A percentile compares a stretch with the other conserved stretches of the same genome.
Evolutionary conservation across 305 asterid genomes (phyloP).

Genomic region (Solanum aculeatissimum): DNA sequence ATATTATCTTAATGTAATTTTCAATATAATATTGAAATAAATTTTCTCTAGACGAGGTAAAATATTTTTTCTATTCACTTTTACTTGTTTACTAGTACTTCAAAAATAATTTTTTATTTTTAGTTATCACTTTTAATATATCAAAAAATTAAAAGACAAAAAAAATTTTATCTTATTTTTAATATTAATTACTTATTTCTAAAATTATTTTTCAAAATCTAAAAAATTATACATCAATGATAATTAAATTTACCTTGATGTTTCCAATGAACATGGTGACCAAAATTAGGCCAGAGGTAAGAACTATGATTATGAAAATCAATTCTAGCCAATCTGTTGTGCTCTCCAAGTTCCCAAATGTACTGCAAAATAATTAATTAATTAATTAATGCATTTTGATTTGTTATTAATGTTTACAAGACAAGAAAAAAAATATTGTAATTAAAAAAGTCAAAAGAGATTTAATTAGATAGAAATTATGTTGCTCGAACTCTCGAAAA

Average conservation of each 20-base stretch:
- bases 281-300: conserved; percentile 8
- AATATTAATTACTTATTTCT: background rate
- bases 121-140: background rate
- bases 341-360: conserved; percentile 15
- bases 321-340: conserved; percentile 8
- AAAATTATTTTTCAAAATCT: background rate
- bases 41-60: background rate
- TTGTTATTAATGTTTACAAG: background rate
- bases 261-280: conserved; percentile 19
- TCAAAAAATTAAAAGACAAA: too few species aligned
- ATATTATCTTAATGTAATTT: background rate
- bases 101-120: too few species aligned
- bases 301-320: conserved; percentile 10
- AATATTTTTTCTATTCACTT: background rate
- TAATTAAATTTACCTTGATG: conserved; percentile 8
- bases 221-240: background rate
- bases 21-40: background rate
- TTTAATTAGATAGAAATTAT: background rate
- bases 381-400: background rate
- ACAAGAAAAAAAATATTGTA: background rate
- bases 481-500: background rate
- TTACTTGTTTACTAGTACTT: background rate
- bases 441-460: too few species aligned
- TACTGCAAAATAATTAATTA: background rate
- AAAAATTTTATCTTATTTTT: accelerated